These are phyloP conservation scores for Strigomonas galati DNA, from an alignment of 208 protist genomes.

Conservation along the genomic window DNA sequence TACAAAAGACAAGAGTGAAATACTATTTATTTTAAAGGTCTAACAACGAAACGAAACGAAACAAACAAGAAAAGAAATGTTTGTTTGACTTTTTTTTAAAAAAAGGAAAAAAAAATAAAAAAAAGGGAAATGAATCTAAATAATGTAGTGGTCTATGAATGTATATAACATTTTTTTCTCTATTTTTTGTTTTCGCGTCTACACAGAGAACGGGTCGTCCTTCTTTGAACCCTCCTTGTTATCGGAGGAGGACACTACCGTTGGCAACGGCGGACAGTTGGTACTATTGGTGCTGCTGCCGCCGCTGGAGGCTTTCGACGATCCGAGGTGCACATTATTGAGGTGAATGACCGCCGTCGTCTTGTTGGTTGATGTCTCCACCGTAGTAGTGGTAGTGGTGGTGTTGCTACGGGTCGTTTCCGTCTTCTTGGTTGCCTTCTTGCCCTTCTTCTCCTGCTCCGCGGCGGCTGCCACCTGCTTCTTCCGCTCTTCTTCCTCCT, in stretches of 20 bases:
- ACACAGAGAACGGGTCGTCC: no score
- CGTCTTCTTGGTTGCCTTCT: slow-evolving; percentile 3
- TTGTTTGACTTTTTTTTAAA: neutral
- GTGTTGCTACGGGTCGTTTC: neutral
- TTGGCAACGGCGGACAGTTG: no score
- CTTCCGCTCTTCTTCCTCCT: slow-evolving; percentile 4
- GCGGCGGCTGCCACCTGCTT: neutral
- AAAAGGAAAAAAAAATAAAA: slow-evolving; percentile 14
- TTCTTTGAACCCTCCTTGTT: no score
- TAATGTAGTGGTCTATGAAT: neutral
- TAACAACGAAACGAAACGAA: slow-evolving; percentile 3
- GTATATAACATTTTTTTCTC: slow-evolving; percentile 4
- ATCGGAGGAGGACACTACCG: no score
- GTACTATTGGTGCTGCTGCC: no score
- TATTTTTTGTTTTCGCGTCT: neutral
- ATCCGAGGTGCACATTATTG: no score
- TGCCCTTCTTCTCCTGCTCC: neutral
- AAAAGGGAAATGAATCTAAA: slow-evolving; percentile 2
- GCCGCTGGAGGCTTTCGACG: no score
- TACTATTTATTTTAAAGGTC: slow-evolving; percentile 1
- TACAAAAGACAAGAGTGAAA: neutral
- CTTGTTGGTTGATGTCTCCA: no score
- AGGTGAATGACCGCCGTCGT: no score
- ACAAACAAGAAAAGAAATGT: slow-evolving; percentile 12
- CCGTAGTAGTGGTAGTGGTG: neutral